phyloP scores from a whole-genome alignment of 75 land plant genomes.

The Azolla pinnata region DNA sequence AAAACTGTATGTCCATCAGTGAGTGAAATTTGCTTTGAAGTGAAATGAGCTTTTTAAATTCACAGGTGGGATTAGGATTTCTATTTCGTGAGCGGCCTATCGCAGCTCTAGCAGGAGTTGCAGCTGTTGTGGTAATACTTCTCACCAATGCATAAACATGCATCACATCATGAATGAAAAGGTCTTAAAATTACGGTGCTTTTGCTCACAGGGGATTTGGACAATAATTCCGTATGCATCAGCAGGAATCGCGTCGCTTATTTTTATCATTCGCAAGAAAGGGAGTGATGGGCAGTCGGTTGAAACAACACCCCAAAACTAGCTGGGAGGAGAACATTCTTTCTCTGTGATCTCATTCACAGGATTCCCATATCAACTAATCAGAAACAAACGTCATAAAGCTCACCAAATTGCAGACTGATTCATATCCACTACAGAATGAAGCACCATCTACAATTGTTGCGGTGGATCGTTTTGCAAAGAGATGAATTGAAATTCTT shows the following conservation, averaged over 20 bases:
- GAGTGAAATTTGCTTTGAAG: neutral
- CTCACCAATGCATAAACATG: conserved; percentile 1
- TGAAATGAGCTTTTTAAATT: neutral
- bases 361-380: too few relatives aligned
- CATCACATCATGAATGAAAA: neutral
- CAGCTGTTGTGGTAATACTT: conserved; percentile 54
- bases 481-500: too few relatives aligned
- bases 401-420: too few relatives aligned
- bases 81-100: conserved; percentile 57
- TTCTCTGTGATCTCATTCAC: too few relatives aligned
- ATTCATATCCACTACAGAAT: too few relatives aligned
- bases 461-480: too few relatives aligned
- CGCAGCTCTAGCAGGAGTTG: conserved; percentile 68
- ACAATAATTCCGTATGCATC: conserved; percentile 58
- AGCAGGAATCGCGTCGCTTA: conserved; percentile 48
- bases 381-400: too few relatives aligned
- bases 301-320: too few relatives aligned
- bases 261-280: conserved; percentile 30
- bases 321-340: too few relatives aligned
- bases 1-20: neutral
- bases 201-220: conserved; percentile 55
- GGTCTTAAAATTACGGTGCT: neutral
- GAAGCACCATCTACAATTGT: too few relatives aligned
- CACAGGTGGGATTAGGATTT: conserved; percentile 52
- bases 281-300: too few relatives aligned